These are phyloP conservation scores for Penicillium sclerotiorum DNA, from an alignment of 2,329 filamentous ascomycete genomes.

Conservation along the genomic window DNA sequence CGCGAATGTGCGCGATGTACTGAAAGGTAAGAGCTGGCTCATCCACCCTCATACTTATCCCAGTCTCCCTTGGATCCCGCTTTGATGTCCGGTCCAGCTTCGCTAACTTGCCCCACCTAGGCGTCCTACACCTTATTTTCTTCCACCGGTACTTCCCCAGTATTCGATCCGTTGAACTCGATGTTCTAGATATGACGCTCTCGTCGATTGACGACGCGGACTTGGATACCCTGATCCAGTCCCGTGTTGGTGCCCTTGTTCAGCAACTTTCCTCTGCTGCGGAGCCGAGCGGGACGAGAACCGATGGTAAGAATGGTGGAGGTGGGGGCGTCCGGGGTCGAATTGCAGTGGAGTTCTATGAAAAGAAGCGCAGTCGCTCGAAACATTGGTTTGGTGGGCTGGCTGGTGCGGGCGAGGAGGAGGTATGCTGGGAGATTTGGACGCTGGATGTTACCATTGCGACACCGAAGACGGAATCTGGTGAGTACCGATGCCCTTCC, in stretches of 20 bases:
- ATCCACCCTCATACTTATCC: background rate
- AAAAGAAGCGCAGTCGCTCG: constrained; percentile 81
- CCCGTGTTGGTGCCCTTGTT: constrained; percentile 76
- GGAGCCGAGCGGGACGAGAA: constrained; percentile 42
- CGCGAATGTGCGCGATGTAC: constrained; percentile 83
- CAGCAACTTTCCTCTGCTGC: constrained; percentile 67
- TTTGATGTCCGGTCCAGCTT: background rate
- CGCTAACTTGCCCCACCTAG: constrained; percentile 49
- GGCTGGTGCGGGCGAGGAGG: constrained; percentile 72
- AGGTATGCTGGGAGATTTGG: constrained; percentile 97
- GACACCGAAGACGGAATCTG: constrained; percentile 83
- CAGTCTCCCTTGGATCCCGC: background rate
- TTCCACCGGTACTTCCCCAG: constrained; percentile 97
- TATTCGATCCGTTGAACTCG: constrained; percentile 77
- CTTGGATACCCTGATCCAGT: constrained; percentile 90
- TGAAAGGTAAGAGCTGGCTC: constrained; percentile 67
- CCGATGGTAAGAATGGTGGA: constrained; percentile 30
- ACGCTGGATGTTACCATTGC: constrained; percentile 90
- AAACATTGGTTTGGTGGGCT: constrained; percentile 66
- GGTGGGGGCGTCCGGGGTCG: constrained; percentile 67
- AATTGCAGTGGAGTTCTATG: constrained; percentile 89
- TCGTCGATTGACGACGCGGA: constrained; percentile 88
- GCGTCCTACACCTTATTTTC: constrained; percentile 95
- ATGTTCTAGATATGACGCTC: constrained; percentile 86
- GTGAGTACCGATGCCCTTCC: no score